These are phyloP conservation scores for Paramecium tetraurelia DNA, from an alignment of 73 alveolate genomes.

Conservation along the genomic window DNA sequence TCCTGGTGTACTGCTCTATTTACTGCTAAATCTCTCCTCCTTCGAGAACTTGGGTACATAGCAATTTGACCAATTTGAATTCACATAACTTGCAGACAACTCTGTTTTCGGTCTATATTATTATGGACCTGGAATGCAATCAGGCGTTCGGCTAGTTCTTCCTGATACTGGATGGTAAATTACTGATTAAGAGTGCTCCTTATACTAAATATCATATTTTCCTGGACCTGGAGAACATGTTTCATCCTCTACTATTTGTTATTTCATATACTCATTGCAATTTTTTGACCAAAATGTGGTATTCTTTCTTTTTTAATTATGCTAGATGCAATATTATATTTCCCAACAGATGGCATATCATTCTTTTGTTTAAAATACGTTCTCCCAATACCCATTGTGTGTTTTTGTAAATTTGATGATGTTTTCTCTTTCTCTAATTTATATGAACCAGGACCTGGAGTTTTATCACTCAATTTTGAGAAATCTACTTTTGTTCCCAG, in stretches of 20 bases:
- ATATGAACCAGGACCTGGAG: neutral
- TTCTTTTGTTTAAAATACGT: neutral
- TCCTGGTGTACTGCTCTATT: neutral
- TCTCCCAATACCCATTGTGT: neutral
- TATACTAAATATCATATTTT: neutral
- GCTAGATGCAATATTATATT: neutral
- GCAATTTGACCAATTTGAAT: neutral
- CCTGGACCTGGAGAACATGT: neutral
- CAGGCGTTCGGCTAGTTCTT: neutral
- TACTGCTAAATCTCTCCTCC: neutral
- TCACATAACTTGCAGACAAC: neutral
- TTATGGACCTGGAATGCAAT: neutral
- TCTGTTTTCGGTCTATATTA: neutral
- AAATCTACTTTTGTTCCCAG: neutral
- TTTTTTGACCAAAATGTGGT: neutral
- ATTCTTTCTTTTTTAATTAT: neutral
- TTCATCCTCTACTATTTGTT: neutral
- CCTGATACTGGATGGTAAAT: neutral
- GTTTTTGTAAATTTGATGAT: neutral
- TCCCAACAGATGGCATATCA: neutral
- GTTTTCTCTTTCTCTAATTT: neutral
- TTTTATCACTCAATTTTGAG: neutral
- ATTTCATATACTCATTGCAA: neutral
- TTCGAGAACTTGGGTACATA: neutral
- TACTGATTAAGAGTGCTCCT: neutral